A percentile compares a stretch with the other conserved stretches of the same genome.
These are phyloP conservation scores for Cladosporium sp. DNA, from an alignment of 2,329 filamentous ascomycete species.

Conservation along the genomic window DNA sequence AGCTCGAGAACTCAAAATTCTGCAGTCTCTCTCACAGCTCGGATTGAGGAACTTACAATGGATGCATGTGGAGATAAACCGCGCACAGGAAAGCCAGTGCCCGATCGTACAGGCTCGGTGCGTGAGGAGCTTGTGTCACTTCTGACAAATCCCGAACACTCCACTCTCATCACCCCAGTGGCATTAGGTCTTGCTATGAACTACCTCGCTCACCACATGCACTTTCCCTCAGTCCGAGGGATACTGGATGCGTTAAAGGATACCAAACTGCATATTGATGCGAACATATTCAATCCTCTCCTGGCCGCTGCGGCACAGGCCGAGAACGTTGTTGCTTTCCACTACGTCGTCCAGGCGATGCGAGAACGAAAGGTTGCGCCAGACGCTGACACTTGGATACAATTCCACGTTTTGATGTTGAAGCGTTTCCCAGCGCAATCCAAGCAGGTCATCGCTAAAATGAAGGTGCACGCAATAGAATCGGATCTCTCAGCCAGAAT, in stretches of 20 bases:
- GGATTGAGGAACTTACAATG: neutral
- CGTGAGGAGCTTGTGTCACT: neutral
- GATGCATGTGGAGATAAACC: no score
- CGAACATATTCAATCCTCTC: constrained; percentile 20
- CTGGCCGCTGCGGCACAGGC: constrained; percentile 20
- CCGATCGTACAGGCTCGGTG: no score
- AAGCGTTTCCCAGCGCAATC: constrained; percentile 13
- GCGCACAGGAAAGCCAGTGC: no score
- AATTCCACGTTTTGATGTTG: constrained; percentile 22
- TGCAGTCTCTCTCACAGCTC: neutral
- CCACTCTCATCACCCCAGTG: constrained; percentile 12
- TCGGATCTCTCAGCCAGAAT: constrained; percentile 12
- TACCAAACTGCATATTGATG: constrained; percentile 13
- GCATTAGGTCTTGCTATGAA: constrained; percentile 19
- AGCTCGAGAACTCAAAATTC: neutral
- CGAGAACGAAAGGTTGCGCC: constrained; percentile 16
- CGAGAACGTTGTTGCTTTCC: constrained; percentile 26
- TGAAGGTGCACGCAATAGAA: constrained; percentile 24
- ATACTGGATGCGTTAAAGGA: constrained; percentile 19
- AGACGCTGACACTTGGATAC: constrained; percentile 21
- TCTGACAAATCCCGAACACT: neutral
- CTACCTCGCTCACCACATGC: constrained; percentile 20
- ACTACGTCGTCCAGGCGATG: constrained; percentile 24
- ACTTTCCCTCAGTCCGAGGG: constrained; percentile 17
- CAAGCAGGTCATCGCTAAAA: constrained; percentile 16